Percentiles rank a stretch among this genome's conserved stretches.
Evolutionary conservation across 306 rosid genomes (phyloP).

Genomic region (Datisca glomerata): DNA sequence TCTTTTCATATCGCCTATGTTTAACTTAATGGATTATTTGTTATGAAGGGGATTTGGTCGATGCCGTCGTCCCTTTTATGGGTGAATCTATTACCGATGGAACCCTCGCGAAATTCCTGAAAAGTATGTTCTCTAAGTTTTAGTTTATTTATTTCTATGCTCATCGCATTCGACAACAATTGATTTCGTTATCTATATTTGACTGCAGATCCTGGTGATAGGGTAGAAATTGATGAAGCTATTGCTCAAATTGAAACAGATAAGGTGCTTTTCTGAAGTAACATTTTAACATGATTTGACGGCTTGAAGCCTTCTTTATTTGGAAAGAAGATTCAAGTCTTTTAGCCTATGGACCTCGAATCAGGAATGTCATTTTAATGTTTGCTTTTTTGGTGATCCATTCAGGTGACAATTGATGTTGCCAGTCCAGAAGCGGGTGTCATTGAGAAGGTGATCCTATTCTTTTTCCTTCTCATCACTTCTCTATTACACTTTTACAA

Average conservation of each 20-base stretch:
- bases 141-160: not conserved
- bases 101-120: slow-evolving; percentile 58
- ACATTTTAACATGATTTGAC: slow-evolving; percentile 8
- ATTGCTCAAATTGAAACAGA: slow-evolving; percentile 87
- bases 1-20: not conserved
- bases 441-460: slow-evolving; percentile 41
- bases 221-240: slow-evolving; percentile 62
- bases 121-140: slow-evolving; percentile 34
- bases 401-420: slow-evolving; percentile 78
- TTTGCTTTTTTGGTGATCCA: slow-evolving; percentile 14
- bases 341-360: slow-evolving; percentile 1
- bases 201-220: slow-evolving; percentile 59
- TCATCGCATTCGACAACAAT: slow-evolving; percentile 6
- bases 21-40: slow-evolving; percentile 19
- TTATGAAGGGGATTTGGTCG: slow-evolving; percentile 49
- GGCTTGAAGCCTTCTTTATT: slow-evolving; percentile 8
- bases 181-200: slow-evolving; percentile 14
- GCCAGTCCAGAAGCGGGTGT: slow-evolving; percentile 73
- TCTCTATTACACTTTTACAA: not conserved
- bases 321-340: not conserved
- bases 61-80: slow-evolving; percentile 67
- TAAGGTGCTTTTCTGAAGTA: slow-evolving; percentile 35
- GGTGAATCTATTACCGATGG: slow-evolving; percentile 84
- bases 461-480: slow-evolving; percentile 6
- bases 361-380: slow-evolving; percentile 4